Base-by-base conservation (phyloP, 306 rosid genomes). In the Parietaria judaica region DNA sequence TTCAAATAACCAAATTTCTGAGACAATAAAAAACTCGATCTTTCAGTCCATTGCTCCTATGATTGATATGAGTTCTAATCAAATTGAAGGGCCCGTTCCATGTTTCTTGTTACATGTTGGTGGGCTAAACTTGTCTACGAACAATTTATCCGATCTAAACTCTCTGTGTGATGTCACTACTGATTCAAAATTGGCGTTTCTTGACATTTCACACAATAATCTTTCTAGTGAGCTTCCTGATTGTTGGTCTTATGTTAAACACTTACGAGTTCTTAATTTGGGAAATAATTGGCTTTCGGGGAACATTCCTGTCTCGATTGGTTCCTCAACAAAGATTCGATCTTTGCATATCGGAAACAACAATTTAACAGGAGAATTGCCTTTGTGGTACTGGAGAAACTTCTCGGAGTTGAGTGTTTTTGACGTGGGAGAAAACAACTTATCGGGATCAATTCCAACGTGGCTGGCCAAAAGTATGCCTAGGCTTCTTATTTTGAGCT, bases 21-120 rank as follows among this genome's bases (percentile, higher is more conserved):
- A 69, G 17, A 51, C 23, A 1, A 9, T 67, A 14, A 65, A 54
- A 3, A 47, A 50, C 11, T 6, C 59, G n/a, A 2, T 70, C 15
- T 64, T 64, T 3, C 51, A 36, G 13, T 6, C 17, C 6, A 11
- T 63, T 10, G 4, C n/a, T n/a, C n/a, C 38, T 3, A 6, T 3
- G 3, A 36, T 73, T 12, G 38, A 50, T 52, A 51, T 73, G 51
- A 47, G 56, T 51, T 52, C 14, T 8, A 67, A 67, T 52, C 35
- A 16, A 23, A 61, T 67, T 9, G 53, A 67, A 13, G 78, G 78
- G 4, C 6, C 69, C 9, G 15, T 73, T 41, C 73, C 55, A 4
- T n/a, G n/a, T n/a, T 31, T 55, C 36, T 67, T 43, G 38, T 46
- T 61, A 23, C 15, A 50, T 31, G n/a, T 70, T 14, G 60, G 55